Evolutionary conservation across 176 grass and related monocot species (phyloP).

Genomic region (Ampelocalamus luodianensis): DNA sequence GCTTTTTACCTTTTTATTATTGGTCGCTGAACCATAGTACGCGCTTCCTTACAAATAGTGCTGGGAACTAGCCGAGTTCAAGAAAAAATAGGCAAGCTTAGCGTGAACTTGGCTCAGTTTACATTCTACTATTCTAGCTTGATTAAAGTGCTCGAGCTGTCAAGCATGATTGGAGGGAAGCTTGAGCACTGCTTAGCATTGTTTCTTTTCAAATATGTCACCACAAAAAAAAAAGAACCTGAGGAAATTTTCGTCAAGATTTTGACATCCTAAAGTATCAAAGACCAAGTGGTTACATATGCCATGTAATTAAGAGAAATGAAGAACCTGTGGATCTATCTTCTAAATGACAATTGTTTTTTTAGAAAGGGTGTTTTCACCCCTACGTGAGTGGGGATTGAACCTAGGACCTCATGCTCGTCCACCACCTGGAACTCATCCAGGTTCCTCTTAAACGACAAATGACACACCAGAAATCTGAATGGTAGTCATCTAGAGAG

Average conservation of each 20-base stretch:
- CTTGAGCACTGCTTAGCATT: background rate
- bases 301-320: constrained; percentile 1
- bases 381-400: too few species aligned
- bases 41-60: background rate
- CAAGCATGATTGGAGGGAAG: background rate
- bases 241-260: background rate
- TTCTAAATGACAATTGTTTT: background rate
- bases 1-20: constrained; percentile 1
- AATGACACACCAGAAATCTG: background rate
- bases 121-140: constrained; percentile 31
- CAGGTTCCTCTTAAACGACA: background rate
- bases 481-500: background rate
- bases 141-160: background rate
- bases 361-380: background rate
- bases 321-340: background rate
- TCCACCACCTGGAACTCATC: background rate
- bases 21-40: background rate
- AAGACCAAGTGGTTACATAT: background rate
- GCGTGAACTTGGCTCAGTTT: constrained; percentile 5
- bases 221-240: background rate
- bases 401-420: background rate
- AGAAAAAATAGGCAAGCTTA: background rate
- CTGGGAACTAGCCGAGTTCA: background rate
- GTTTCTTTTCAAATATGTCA: constrained; percentile 3
- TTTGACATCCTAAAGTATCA: background rate